phyloP scores from a whole-genome alignment of 2,329 filamentous ascomycete species.

The Leptoxyphium fumago region DNA sequence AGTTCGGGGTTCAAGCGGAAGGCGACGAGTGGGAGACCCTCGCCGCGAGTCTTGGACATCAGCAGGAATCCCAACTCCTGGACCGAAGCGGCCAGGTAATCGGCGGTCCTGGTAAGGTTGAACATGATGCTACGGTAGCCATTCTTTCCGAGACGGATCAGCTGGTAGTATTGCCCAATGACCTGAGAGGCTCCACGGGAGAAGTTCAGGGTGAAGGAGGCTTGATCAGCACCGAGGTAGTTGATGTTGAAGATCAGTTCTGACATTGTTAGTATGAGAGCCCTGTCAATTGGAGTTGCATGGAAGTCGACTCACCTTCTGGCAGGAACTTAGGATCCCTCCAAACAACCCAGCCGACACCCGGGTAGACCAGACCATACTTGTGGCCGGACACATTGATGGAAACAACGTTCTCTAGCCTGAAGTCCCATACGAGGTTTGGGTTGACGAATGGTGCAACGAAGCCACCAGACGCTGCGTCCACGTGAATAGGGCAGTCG shows the following conservation, averaged over 20 bases:
- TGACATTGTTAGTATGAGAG: slow-evolving; percentile 3
- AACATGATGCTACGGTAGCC: slow-evolving; percentile 89
- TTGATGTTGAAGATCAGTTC: slow-evolving; percentile 99
- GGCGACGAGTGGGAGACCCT: slow-evolving; percentile 76
- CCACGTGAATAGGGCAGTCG: slow-evolving; percentile 81
- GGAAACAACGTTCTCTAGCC: slow-evolving; percentile 72
- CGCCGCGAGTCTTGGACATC: slow-evolving; percentile 65
- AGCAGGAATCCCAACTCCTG: slow-evolving; percentile 68
- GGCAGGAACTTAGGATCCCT: slow-evolving; percentile 69
- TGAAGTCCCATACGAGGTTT: slow-evolving; percentile 80
- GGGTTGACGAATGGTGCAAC: slow-evolving; percentile 84
- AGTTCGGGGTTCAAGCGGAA: slow-evolving; percentile 55
- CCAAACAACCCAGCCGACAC: slow-evolving; percentile 91
- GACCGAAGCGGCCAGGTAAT: slow-evolving; percentile 67
- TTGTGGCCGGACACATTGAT: slow-evolving; percentile 96
- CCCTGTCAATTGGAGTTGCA: neutral
- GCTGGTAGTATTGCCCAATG: slow-evolving; percentile 94
- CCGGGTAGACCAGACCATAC: slow-evolving; percentile 66
- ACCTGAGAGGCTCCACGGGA: slow-evolving; percentile 89
- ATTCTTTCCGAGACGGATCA: slow-evolving; percentile 84
- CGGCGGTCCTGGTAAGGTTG: slow-evolving; percentile 78
- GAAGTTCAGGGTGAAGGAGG: slow-evolving; percentile 94
- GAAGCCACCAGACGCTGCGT: slow-evolving; percentile 83
- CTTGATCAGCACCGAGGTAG: slow-evolving; percentile 89
- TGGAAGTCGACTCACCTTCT: slow-evolving; percentile 26